A percentile compares a stretch with the other conserved stretches of the same genome.
Evolutionary conservation across 2,329 filamentous ascomycete genomes (phyloP).

Genomic region (Colletotrichum filicis): DNA sequence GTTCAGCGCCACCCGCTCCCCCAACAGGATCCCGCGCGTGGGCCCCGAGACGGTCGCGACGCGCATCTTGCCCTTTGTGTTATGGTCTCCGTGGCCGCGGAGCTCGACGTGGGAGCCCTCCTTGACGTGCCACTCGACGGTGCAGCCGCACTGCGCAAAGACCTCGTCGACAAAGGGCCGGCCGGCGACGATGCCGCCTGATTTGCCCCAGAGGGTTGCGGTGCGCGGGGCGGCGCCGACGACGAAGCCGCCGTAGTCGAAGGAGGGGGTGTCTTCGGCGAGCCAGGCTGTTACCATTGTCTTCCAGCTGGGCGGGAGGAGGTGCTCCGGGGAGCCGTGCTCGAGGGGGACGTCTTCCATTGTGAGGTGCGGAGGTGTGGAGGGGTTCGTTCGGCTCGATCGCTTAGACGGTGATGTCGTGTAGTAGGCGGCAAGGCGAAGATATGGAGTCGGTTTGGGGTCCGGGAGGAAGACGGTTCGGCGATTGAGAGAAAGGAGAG

Average conservation of each 20-base stretch:
- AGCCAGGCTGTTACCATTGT: constrained; percentile 85
- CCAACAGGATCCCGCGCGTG: constrained; percentile 83
- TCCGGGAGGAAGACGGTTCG: neutral
- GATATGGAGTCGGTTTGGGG: neutral
- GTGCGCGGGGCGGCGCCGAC: constrained; percentile 77
- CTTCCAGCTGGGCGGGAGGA: constrained; percentile 89
- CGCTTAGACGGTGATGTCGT: neutral
- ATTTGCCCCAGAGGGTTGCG: constrained; percentile 76
- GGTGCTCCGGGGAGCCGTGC: constrained; percentile 66
- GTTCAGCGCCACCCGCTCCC: constrained; percentile 93
- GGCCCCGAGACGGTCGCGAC: constrained; percentile 89
- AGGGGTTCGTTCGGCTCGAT: neutral
- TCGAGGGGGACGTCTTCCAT: constrained; percentile 35
- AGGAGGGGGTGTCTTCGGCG: constrained; percentile 94
- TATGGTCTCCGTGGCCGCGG: constrained; percentile 51
- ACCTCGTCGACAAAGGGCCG: constrained; percentile 96
- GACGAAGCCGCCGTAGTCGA: constrained; percentile 97
- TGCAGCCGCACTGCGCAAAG: constrained; percentile 88
- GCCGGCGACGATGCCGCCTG: constrained; percentile 85
- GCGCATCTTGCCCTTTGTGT: constrained; percentile 57
- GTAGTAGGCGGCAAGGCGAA: neutral
- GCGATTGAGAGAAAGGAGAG: neutral
- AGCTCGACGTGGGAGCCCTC: constrained; percentile 79
- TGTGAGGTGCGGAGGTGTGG: neutral
- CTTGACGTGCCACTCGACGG: constrained; percentile 85